These are phyloP conservation scores for Oxyria digyna DNA, from an alignment of 148 eudicot species.

Conservation along the genomic window DNA sequence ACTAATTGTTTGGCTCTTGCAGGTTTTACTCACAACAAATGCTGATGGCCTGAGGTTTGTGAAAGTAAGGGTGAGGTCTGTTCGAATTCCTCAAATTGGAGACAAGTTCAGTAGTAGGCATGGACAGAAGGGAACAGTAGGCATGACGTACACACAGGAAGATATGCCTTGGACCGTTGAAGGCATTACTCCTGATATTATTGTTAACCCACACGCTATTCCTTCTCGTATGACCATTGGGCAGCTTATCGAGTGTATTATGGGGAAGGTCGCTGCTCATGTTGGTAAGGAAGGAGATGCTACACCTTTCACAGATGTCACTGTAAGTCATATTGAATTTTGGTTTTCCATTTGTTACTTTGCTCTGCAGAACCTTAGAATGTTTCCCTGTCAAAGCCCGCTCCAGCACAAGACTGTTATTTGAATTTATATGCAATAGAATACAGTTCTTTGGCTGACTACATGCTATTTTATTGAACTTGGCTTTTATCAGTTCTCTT, in stretches of 20 bases:
- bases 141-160: constrained; percentile 97
- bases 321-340: constrained; percentile 38
- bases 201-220: constrained; percentile 97
- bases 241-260: constrained; percentile 94
- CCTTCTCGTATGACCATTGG: constrained; percentile 99
- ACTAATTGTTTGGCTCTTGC: constrained; percentile 11
- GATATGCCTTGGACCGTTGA: constrained; percentile 98
- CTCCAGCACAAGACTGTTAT: not conserved
- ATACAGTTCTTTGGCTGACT: not conserved
- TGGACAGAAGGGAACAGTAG: constrained; percentile 95
- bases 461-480: not conserved
- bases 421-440: not conserved
- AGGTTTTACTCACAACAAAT: constrained; percentile 82
- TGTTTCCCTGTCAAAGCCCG: not conserved
- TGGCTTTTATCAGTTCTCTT: not conserved
- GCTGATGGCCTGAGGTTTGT: constrained; percentile 96
- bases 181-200: constrained; percentile 91
- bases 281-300: constrained; percentile 99
- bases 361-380: not conserved
- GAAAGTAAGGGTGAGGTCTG: constrained; percentile 93
- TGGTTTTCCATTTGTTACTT: not conserved
- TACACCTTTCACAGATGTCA: constrained; percentile 97
- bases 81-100: constrained; percentile 92
- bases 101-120: constrained; percentile 97
- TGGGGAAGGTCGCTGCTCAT: constrained; percentile 99